Evolutionary conservation across 2,329 filamentous ascomycete genomes (phyloP), one percentile per base, ranked within the genome.

Genomic region (Fusarium mundagurra): DNA sequence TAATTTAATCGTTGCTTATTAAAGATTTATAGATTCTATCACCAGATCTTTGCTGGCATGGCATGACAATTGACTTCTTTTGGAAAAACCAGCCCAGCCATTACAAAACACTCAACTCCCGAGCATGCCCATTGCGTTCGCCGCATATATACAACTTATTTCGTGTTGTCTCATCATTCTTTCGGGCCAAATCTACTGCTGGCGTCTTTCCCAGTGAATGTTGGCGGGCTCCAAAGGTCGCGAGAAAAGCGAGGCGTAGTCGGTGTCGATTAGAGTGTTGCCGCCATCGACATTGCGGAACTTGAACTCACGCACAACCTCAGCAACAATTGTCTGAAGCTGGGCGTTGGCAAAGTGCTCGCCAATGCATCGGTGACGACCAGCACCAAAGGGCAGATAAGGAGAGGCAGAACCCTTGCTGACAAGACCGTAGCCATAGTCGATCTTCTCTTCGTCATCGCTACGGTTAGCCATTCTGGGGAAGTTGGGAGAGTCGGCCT

Each of bases 271-370:
- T 43, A 96, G 88, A 39, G 88, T 88, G 79, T 90, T 85, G 81
- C 88, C 90, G n/a, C 93, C 92, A 77, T 93, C 91, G 6, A 91
- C 82, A 77, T 94, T 97, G 80, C 88, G 87, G 82, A 98, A 90
- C 85, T 94, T 96, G 86, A 98, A 94, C 61, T 91, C 82, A 57
- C 94, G 89, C 45, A 97, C 93, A 74, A 95, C 85, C 67, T 91
- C 91, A 58, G 92, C 94, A 18, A 92, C 86, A 75, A 98, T 97
- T 50, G 94, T 95, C 81, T 95, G 92, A 72, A 98, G 87, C 85
- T 98, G 96, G 66, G 97, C 88, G 81, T 97, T 97, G 76, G 96
- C 96, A 82, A 98, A 98, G 80, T 98, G 94, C 87, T 98, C 96
- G 75, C 96, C 96, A 80, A 98, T 98, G 84, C 96, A 98, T 75